A percentile compares a stretch with the other conserved stretches of the same genome.
phyloP scores from a whole-genome alignment of 2,329 filamentous ascomycete species.

The Aspergillus bombycis region DNA sequence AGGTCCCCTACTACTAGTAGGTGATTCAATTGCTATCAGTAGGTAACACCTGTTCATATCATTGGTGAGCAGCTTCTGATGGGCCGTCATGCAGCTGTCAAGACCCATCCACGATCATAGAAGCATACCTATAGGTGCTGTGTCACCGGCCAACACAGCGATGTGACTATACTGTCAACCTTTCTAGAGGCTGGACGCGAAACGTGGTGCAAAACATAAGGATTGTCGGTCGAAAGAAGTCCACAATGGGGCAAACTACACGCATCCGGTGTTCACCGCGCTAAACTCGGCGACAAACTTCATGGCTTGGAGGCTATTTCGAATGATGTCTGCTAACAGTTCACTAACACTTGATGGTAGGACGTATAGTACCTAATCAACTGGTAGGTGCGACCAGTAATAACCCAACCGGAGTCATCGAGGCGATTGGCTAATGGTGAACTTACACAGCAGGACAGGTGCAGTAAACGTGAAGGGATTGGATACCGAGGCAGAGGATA shows the following conservation, averaged over 20 bases:
- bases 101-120: background rate
- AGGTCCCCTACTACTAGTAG: background rate
- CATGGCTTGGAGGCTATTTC: background rate
- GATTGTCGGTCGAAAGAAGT: conserved; percentile 7
- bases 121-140: background rate
- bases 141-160: background rate
- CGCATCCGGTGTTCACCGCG: background rate
- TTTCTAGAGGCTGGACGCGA: background rate
- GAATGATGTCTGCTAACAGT: background rate
- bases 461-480: background rate
- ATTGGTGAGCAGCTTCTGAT: background rate
- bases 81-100: background rate
- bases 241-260: conserved; percentile 6
- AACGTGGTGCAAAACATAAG: conserved; percentile 5
- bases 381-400: background rate
- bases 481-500: conserved; percentile 1
- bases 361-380: background rate
- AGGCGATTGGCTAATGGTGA: background rate
- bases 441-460: background rate
- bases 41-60: background rate
- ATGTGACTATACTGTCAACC: background rate
- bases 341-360: background rate
- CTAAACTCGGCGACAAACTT: background rate
- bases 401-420: background rate
- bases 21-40: background rate